Evolutionary conservation across 164 flowering plant genomes (phyloP), one percentile per base, ranked within the genome.

Genomic region (Santalum album): DNA sequence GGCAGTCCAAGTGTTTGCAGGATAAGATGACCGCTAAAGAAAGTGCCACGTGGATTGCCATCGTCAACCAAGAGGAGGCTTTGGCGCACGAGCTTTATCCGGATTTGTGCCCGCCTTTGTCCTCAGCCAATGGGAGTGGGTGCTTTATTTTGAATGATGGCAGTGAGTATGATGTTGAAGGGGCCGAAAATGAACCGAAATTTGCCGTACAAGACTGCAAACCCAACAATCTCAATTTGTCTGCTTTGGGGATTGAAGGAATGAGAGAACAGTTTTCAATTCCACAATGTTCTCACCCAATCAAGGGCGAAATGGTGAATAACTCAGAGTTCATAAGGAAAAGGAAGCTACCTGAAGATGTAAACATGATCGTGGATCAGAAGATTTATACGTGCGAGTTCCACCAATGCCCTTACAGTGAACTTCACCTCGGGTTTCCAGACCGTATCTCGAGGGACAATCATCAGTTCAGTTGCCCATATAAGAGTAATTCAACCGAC

Each of bases 21-120:
- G 83, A 78, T 50, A 78, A 78, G 59, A 78, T 78, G 83, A 78
- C 82, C 1, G 83, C 83, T 18, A 75, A 76, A 56, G 83, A 78
- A 45, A 75, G 80, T 44, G 72, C 78, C 0, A 78, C 80, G 1
- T 78, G 83, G 83, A 72, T 75, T 35, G 78, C 78, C 24, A 74
- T 78, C 26, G 65, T 78, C 20, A 74, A 72, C 56, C 78, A 72
- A 39, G 83, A 78, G 60, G 83, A 78, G 70, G 53, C 70, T 25
- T 49, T 76, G 55, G 70, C 78, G 23, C 57, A 77, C 2, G 72
- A 73, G 54, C 72, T 78, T 21, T 76, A 67, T 48, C 80, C 83
- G 24, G 73, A 69, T 25, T 49, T 57, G n/a, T 72, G 75, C 53
- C 72, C 68, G 1, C 68, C 69, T 21, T 19, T 73, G 63, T 48